Percentiles rank a stretch among this genome's conserved stretches.
Evolutionary conservation across 1,284 basidiomycete species (phyloP).

Genomic region (Tilletia caries): DNA sequence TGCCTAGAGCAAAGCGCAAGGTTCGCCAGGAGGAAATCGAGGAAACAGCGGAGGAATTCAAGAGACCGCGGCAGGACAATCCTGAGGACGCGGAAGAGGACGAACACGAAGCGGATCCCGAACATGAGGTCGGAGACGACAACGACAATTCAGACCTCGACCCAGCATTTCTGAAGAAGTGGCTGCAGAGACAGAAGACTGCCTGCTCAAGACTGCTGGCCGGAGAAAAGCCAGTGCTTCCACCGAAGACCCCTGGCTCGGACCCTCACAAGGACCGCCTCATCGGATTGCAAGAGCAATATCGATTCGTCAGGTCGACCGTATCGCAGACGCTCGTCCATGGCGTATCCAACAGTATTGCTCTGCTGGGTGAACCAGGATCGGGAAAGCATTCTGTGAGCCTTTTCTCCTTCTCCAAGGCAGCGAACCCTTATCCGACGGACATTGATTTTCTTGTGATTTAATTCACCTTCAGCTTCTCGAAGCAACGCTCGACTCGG

Average conservation of each 20-base stretch:
- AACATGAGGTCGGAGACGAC: neutral
- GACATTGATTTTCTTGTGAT: neutral
- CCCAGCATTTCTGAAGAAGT: neutral
- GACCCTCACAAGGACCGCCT: conserved; percentile 1
- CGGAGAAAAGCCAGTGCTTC: neutral
- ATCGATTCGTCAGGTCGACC: neutral
- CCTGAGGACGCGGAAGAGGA: neutral
- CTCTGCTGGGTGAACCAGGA: neutral
- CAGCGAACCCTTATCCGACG: no score
- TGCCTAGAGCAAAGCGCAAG: no score
- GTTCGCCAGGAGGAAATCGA: no score
- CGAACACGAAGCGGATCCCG: neutral
- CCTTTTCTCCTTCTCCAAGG: neutral
- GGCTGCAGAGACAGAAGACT: neutral
- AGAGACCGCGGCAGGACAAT: neutral
- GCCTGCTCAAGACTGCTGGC: neutral
- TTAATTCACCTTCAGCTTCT: neutral
- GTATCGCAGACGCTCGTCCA: neutral
- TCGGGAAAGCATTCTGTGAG: conserved; percentile 11
- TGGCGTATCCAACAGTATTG: neutral
- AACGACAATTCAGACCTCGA: neutral
- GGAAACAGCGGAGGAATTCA: no score
- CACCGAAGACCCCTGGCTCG: neutral
- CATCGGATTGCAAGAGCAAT: neutral
- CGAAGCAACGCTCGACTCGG: neutral